Evolutionary conservation across 176 grass and related monocot species (phyloP).

Genomic region (Musa acuminata): DNA sequence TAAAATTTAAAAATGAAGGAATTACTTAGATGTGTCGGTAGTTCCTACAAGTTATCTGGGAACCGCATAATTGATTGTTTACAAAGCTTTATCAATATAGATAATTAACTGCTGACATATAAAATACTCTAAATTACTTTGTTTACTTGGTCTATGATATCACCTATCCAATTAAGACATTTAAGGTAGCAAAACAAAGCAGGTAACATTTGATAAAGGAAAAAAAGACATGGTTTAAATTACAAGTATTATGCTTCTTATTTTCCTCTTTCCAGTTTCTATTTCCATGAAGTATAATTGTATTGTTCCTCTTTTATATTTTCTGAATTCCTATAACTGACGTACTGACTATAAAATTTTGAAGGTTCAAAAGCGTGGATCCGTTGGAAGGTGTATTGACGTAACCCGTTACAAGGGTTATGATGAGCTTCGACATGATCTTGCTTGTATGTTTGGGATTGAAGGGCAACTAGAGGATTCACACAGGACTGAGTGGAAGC

Average conservation of each 20-base stretch:
- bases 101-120: too few species aligned
- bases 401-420: conserved; percentile 78
- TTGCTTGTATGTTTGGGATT: conserved; percentile 93
- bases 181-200: not conserved
- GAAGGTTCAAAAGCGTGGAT: conserved; percentile 99
- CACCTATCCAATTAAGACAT: not conserved
- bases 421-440: conserved; percentile 77
- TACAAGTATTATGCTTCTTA: not conserved
- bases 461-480: conserved; percentile 90
- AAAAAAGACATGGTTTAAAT: not conserved
- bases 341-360: conserved; percentile 24
- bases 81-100: not conserved
- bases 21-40: not conserved
- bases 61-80: not conserved
- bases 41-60: not conserved
- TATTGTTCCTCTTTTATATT: not conserved
- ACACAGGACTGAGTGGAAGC: conserved; percentile 81
- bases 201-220: not conserved
- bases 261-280: not conserved
- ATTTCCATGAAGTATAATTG: not conserved
- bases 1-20: not conserved
- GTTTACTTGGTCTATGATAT: too few species aligned
- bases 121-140: too few species aligned
- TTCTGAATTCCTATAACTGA: conserved; percentile 15
- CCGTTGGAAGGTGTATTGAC: conserved; percentile 92